These are phyloP conservation scores for Eremothecium gossypii DNA, from an alignment of 1,139 yeast genomes.

Conservation along the genomic window DNA sequence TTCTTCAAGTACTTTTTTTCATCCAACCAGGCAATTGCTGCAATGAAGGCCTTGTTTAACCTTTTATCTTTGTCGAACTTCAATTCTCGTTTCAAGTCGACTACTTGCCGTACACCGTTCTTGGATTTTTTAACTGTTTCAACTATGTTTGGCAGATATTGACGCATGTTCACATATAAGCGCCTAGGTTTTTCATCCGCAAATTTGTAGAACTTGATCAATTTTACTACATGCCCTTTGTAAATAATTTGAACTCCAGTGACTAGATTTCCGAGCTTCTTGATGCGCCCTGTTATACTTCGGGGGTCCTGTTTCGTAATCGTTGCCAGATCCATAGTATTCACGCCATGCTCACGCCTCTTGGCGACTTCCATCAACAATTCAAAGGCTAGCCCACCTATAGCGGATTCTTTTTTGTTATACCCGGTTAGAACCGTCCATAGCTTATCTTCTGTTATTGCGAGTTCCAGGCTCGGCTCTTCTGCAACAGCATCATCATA, in stretches of 20 bases:
- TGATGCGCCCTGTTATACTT: conserved; percentile 55
- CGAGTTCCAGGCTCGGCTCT: conserved; percentile 7
- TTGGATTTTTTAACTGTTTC: conserved; percentile 55
- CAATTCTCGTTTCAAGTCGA: conserved; percentile 56
- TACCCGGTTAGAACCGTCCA: conserved; percentile 37
- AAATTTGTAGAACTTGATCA: conserved; percentile 41
- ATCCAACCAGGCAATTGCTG: conserved; percentile 44
- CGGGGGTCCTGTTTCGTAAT: conserved; percentile 63
- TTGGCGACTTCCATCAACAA: conserved; percentile 43
- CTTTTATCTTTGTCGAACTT: conserved; percentile 41
- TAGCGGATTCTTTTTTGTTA: conserved; percentile 32
- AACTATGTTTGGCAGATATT: conserved; percentile 38
- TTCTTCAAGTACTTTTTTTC: conserved; percentile 47
- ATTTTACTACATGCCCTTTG: conserved; percentile 42
- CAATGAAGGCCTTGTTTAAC: conserved; percentile 42
- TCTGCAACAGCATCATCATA: conserved; percentile 10
- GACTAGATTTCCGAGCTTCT: conserved; percentile 42
- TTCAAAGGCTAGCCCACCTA: conserved; percentile 38
- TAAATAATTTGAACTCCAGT: conserved; percentile 35
- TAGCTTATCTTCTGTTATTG: conserved; percentile 33
- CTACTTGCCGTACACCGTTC: conserved; percentile 54
- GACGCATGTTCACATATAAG: conserved; percentile 33
- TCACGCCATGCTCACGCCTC: conserved; percentile 46
- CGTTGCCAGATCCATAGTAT: conserved; percentile 46
- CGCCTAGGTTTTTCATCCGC: conserved; percentile 17